Evolutionary conservation across 225 moss, liverwort and hornwort genomes (phyloP).

Genomic region (Polytrichum commune): DNA sequence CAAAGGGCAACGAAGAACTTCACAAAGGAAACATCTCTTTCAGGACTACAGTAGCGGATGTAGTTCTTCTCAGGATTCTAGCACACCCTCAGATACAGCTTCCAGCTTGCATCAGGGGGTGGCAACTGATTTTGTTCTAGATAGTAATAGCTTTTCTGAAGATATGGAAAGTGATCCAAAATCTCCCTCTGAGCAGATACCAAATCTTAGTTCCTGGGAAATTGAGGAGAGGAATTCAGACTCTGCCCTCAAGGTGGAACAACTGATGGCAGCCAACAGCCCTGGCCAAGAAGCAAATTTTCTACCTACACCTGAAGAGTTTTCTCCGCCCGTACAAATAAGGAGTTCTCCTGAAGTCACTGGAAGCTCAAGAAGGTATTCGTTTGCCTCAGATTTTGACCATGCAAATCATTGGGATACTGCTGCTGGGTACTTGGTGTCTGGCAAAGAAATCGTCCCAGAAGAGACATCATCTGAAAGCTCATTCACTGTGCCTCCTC

Average conservation of each 20-base stretch:
- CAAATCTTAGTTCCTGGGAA: conserved; percentile 4
- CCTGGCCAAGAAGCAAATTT: conserved; percentile 13
- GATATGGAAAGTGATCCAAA: conserved; percentile 8
- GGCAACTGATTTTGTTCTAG: background rate
- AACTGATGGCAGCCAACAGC: conserved; percentile 15
- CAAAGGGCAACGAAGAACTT: conserved; percentile 22
- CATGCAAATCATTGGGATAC: conserved; percentile 9
- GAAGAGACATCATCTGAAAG: conserved; percentile 30
- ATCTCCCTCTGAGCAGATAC: conserved; percentile 2
- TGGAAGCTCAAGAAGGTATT: conserved; percentile 30
- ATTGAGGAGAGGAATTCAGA: conserved; percentile 1
- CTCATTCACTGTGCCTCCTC: conserved; percentile 15
- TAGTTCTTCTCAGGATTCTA: conserved; percentile 6
- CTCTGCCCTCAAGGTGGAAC: conserved; percentile 14
- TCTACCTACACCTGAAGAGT: conserved; percentile 31
- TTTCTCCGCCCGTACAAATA: conserved; percentile 21
- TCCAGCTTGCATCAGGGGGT: background rate
- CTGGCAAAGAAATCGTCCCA: conserved; percentile 9
- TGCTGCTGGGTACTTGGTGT: conserved; percentile 11
- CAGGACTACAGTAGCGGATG: conserved; percentile 12
- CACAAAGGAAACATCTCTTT: conserved; percentile 15
- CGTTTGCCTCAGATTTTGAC: conserved; percentile 16
- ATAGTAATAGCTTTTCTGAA: conserved; percentile 5
- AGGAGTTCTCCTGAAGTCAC: conserved; percentile 22
- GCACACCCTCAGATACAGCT: conserved; percentile 9